Evolutionary conservation across 805 yeast genomes (phyloP), one percentile per base, ranked within the genome.

Genomic region (Kurtzmaniella cleridarum): DNA sequence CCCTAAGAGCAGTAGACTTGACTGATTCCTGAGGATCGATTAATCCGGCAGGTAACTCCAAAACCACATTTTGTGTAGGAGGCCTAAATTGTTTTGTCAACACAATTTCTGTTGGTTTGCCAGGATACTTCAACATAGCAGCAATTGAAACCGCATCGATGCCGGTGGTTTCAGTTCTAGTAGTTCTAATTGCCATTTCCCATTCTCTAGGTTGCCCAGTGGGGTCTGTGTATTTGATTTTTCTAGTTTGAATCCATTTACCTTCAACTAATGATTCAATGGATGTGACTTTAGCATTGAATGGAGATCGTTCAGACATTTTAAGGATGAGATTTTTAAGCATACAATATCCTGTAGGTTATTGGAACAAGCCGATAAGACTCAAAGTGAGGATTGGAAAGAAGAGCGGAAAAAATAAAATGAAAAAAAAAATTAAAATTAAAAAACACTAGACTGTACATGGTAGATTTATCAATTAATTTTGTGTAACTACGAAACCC

Each of bases 41-140:
- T 45, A 91, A 68, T 0, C 98, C 98, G 0, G 98, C 98, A 1
- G 98, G 98, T 57, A 90, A 74, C 60, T 91, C 98, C 45, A 91
- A 79, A 53, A 95, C 83, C 6, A 91, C 87, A 14, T 88, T 91
- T 38, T 75, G 82, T 3, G 84, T 84, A 1, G 98, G 98, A 1
- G 98, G 96, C 41, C 98, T 74, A 64, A 84, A 91, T 59, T 91
- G 98, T 55, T 86, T 87, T 55, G 87, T 91, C 13, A 93, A 64
- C 6, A 89, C 73, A 20, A 76, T 53, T 32, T 62, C 57, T 20
- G 50, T 47, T 1, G 47, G 48, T 11, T 41, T 27, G 13, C 62
- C 59, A 5, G 75, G 63, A 20, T 69, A 62, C 45, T 78, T 72
- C 37, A 89, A 60, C 13, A 89, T 66, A 0, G 95, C 90, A 24